A percentile compares a stretch with the other conserved stretches of the same genome.
Evolutionary conservation across 805 yeast species (phyloP).

Genomic region (Sungouiella thailandica): DNA sequence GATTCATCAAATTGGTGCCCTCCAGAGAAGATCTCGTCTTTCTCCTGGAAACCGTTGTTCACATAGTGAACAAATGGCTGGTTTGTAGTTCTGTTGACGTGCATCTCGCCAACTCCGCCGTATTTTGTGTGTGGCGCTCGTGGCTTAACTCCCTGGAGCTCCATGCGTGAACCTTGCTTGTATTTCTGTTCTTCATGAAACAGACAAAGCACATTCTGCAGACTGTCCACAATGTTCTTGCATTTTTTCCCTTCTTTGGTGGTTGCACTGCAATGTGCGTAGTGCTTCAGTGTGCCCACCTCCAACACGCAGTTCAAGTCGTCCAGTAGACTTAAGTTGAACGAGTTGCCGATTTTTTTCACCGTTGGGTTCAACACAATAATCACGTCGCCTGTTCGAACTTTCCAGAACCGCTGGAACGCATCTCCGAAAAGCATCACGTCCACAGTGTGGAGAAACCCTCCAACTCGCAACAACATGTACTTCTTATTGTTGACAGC

Average conservation of each 20-base stretch:
- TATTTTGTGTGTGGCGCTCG: slow-evolving; percentile 50
- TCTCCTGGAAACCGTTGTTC: slow-evolving; percentile 12
- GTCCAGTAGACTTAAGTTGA: slow-evolving; percentile 53
- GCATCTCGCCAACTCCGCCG: slow-evolving; percentile 14
- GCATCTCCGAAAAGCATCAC: slow-evolving; percentile 64
- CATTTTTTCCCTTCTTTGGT: slow-evolving; percentile 50
- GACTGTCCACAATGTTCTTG: slow-evolving; percentile 52
- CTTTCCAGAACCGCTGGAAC: slow-evolving; percentile 66
- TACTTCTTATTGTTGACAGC: slow-evolving; percentile 45
- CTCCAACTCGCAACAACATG: slow-evolving; percentile 60
- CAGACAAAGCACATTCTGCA: slow-evolving; percentile 56
- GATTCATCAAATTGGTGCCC: slow-evolving; percentile 16
- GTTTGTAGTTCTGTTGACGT: slow-evolving; percentile 16
- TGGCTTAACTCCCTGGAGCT: slow-evolving; percentile 59
- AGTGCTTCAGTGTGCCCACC: slow-evolving; percentile 64
- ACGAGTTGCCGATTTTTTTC: slow-evolving; percentile 29
- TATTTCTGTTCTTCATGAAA: slow-evolving; percentile 63
- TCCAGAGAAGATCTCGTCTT: slow-evolving; percentile 11
- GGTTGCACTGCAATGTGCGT: slow-evolving; percentile 59
- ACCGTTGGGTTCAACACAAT: slow-evolving; percentile 73
- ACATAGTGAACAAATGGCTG: slow-evolving; percentile 18
- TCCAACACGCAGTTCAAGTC: slow-evolving; percentile 54
- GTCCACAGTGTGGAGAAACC: slow-evolving; percentile 56
- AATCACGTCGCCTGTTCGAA: slow-evolving; percentile 68
- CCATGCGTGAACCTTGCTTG: slow-evolving; percentile 59